Evolutionary conservation across 2,329 filamentous ascomycete species (phyloP).

Genomic region (Myriangium duriaei): DNA sequence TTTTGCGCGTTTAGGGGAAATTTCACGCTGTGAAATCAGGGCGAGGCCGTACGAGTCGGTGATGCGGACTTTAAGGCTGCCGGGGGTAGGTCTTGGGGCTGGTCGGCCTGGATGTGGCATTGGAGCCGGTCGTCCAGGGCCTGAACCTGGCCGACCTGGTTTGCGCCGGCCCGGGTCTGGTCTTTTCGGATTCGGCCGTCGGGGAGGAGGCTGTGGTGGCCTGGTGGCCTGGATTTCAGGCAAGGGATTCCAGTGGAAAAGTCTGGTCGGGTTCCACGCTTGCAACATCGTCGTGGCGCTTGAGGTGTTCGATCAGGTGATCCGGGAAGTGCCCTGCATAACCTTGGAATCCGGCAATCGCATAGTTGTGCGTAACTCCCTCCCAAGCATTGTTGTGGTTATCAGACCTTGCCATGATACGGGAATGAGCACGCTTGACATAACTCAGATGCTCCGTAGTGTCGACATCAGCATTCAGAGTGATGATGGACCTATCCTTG

Average conservation of each 20-base stretch:
- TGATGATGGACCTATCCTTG: conserved; percentile 12
- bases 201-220: too few relatives aligned
- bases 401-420: conserved; percentile 14
- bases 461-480: conserved; percentile 9
- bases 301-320: conserved; percentile 10
- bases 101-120: too few relatives aligned
- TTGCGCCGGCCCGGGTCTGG: too few relatives aligned
- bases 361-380: conserved; percentile 6
- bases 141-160: too few relatives aligned
- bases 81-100: too few relatives aligned
- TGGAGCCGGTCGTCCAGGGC: too few relatives aligned
- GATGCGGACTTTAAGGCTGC: too few relatives aligned
- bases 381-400: conserved; percentile 5
- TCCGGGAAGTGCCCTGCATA: conserved; percentile 11
- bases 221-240: too few relatives aligned
- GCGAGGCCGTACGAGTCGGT: conserved; percentile 15
- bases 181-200: too few relatives aligned
- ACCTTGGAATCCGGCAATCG: conserved; percentile 9
- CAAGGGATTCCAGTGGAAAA: conserved; percentile 7
- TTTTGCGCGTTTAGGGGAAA: conserved; percentile 4
- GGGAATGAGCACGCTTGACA: conserved; percentile 8
- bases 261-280: conserved; percentile 10
- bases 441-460: conserved; percentile 8
- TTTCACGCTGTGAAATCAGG: conserved; percentile 13
- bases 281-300: conserved; percentile 10